These are phyloP conservation scores for Gyromitra esculenta DNA, from an alignment of 2,329 filamentous ascomycete species.

Conservation along the genomic window DNA sequence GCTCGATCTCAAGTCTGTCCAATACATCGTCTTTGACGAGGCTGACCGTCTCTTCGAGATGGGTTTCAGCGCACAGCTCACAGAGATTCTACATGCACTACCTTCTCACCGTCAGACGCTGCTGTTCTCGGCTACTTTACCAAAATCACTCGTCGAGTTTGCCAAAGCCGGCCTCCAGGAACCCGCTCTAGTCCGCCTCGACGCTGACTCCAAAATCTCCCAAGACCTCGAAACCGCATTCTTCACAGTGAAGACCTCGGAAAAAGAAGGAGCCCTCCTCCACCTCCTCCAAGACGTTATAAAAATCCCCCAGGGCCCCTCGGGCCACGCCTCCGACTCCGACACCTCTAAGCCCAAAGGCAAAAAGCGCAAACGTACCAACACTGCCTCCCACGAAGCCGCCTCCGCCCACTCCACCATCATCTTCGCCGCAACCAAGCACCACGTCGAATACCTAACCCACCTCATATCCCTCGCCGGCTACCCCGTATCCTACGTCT, in stretches of 20 bases:
- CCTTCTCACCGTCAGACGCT: slow-evolving; percentile 87
- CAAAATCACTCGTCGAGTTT: slow-evolving; percentile 94
- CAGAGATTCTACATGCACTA: slow-evolving; percentile 89
- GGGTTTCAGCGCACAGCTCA: slow-evolving; percentile 93
- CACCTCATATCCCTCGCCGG: slow-evolving; percentile 81
- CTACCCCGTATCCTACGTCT: slow-evolving; percentile 91
- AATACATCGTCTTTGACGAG: slow-evolving; percentile 97
- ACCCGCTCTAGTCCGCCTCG: slow-evolving; percentile 85
- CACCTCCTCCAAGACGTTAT: slow-evolving; percentile 92
- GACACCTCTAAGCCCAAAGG: slow-evolving; percentile 60
- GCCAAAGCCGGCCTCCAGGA: slow-evolving; percentile 92
- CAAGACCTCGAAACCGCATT: slow-evolving; percentile 95
- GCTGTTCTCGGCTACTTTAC: slow-evolving; percentile 93
- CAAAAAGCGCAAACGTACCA: slow-evolving; percentile 78
- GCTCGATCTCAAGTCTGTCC: slow-evolving; percentile 86
- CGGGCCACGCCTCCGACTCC: slow-evolving; percentile 67
- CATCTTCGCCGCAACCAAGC: slow-evolving; percentile 92
- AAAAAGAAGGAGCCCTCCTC: slow-evolving; percentile 91
- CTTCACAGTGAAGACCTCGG: slow-evolving; percentile 88
- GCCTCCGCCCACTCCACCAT: slow-evolving; percentile 89
- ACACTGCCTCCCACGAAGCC: slow-evolving; percentile 61
- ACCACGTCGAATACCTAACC: slow-evolving; percentile 93
- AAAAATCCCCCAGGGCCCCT: slow-evolving; percentile 78
- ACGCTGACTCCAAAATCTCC: slow-evolving; percentile 94
- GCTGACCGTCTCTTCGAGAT: slow-evolving; percentile 97